Evolutionary conservation across 352 stramenopile species (phyloP), one percentile per base, ranked within the genome.

Genomic region (Pythium plurisporium): DNA sequence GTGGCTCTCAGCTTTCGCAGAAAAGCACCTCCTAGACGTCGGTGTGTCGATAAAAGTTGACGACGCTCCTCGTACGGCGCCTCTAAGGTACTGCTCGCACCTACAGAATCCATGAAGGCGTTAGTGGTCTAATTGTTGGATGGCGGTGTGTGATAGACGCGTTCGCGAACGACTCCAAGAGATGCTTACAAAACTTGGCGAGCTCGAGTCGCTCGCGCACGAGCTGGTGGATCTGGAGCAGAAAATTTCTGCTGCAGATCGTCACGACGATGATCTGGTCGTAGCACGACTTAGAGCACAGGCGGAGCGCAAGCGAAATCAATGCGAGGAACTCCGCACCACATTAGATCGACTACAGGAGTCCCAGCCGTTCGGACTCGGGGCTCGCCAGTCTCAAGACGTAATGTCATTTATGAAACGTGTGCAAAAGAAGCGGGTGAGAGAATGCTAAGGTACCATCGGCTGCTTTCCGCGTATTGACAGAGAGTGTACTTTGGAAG

Each of bases 341-440:
- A 31, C 62, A 19, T 41, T 77, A 3, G 66, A 74, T 12, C 11
- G 4, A 23, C 47, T 48, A 41, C 63, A 63, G 20, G 25, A 43
- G 17, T 65, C n/a, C 3, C n/a, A 1, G 23, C 41, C 58, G 4
- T 36, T 76, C 10, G 67, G 67, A 15, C 34, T 69, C 17, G 40
- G 26, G 0, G 19, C 14, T 7, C 45, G 57, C 0, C 25, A 30
- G 29, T 23, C 47, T 10, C 20, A 25, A 29, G 45, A 61, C 3
- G 15, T 65, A 31, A 44, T 59, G 8, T 45, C 49, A 15, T 72
- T 74, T 23, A 51, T 58, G 0, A 70, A 62, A 27, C 58, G 40
- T 9, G 58, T 64, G 17, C 41, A 64, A 36, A 72, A 72, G 58
- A 74, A 74, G 40, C 64, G 70, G 58, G 69, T 76, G 7, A 10